Evolutionary conservation across 495 filamentous ascomycete genomes (phyloP), one percentile per base, ranked within the genome.

Genomic region (Penicillium flavigenum): DNA sequence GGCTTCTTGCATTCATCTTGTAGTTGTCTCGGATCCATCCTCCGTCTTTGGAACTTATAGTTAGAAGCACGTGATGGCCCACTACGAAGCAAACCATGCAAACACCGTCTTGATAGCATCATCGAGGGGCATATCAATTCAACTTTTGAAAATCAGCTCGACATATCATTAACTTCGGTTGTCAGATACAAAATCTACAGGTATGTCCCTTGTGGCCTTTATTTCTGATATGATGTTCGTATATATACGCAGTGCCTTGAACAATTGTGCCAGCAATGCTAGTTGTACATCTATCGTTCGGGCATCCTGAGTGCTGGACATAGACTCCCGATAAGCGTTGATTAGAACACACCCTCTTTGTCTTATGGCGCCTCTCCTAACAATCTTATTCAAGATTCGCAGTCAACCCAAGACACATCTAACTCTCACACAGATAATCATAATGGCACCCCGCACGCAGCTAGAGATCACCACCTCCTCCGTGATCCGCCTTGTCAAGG

Each of bases 401-500:
- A 10, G 4, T 12, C 9, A 22, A 32, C n/a, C 17, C 0, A 9
- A 5, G 5, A 22, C 29, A 26, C 24, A 5, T 22, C 38, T 53
- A 9, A 53, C 39, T 0, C n/a, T 20, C 17, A 9, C 17, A 12
- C 26, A 53, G 51, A 44, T 20, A 53, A 44, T 32, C 38, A 53
- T 3, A 46, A 95, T 93, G 89, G 79, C 87, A 7, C 81, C 89
- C 10, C 88, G 88, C 32, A 85, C 87, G 10, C 81, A 82, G 61
- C 80, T 96, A 56, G 75, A 83, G 46, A 90, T 94, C 61, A 79
- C 83, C 47, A 92, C 88, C 17, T 83, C 84, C 46, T 82, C 87
- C 20, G 79, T 97, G 63, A 76, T 83, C 62, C 90, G 93, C 51
- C 80, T 97, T 48, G 83, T 96, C 53, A 96, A 96, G 71, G 94